phyloP scores from a whole-genome alignment of 179 eudicot genomes.

The Drosera spatulata region DNA sequence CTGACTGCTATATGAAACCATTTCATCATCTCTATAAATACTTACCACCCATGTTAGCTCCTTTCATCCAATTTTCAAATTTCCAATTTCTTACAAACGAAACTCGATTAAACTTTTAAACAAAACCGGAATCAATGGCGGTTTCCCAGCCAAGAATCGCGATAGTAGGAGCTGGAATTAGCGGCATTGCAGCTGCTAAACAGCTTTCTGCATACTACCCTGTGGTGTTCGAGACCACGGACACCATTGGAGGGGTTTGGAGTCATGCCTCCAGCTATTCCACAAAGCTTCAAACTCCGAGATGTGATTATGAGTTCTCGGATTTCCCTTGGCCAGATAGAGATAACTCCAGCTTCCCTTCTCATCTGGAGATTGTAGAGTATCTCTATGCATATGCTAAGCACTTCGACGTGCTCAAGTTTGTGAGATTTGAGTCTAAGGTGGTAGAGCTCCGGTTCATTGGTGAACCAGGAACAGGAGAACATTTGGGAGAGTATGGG shows the following conservation, averaged over 20 bases:
- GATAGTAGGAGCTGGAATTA: slow-evolving; percentile 85
- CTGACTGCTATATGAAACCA: no score
- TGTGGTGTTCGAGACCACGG: no score
- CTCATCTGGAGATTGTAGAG: slow-evolving; percentile 50
- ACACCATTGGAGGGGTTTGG: slow-evolving; percentile 93
- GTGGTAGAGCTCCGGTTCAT: slow-evolving; percentile 65
- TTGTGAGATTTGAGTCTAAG: slow-evolving; percentile 67
- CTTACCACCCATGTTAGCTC: no score
- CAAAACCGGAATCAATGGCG: no score
- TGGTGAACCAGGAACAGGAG: slow-evolving; percentile 22
- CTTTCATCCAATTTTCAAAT: no score
- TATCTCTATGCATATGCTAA: slow-evolving; percentile 62
- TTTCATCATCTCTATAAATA: no score
- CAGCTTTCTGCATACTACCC: slow-evolving; percentile 58
- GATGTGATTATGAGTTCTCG: slow-evolving; percentile 89
- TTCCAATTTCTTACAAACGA: no score
- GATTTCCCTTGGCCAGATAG: slow-evolving; percentile 86
- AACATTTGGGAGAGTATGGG: slow-evolving; percentile 22
- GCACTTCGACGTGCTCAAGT: slow-evolving; percentile 57
- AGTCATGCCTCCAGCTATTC: slow-evolving; percentile 55
- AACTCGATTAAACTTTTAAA: no score
- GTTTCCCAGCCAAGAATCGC: slow-evolving; percentile 38
- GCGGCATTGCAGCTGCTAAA: slow-evolving; percentile 90
- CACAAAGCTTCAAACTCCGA: slow-evolving; percentile 84
- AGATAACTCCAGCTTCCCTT: slow-evolving; percentile 60